Evolutionary conservation across 83 land plant genomes (phyloP), one percentile per base, ranked within the genome.

Genomic region (Thuja plicata): DNA sequence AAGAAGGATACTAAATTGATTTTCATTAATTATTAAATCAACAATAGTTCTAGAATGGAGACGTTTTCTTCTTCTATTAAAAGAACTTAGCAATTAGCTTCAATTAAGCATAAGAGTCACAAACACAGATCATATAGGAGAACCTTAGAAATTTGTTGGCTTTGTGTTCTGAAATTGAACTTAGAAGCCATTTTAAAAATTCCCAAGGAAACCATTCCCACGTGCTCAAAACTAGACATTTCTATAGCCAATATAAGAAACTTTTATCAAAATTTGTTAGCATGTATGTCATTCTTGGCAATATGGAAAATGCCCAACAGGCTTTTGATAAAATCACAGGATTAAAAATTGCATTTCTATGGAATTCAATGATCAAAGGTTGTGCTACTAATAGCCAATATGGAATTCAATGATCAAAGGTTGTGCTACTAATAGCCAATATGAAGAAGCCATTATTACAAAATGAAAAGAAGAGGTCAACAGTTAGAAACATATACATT

Each of bases 311-410:
- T 57, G 70, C 71, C 34, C 40, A 21, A 7, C 35, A 13, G 19
- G 27, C 19, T 48, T 86, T 86, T 86, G 87, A 86, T 82, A 41
- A 43, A 27, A 40, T 82, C 41, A 10, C 16, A 34, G 32, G 15
- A 1, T n/a, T 21, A 2, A 37, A 86, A 86, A 57, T n/a, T 86
- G 37, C 82, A 8, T 91, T 77, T 32, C 41, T 45, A 8, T 91
- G 88, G 86, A 91, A 91, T 79, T 24, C 46, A 10, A 91, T 89
- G 90, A 91, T 91, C 32, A 86, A 86, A 66, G 88, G 88, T 3
- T 86, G 86, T 77, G 70, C 79, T 12, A 50, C 80, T 27, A 24
- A 10, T 30, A 86, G 77, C 0, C 54, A 3, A 32, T 87, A 60
- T 57, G 86, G 81, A 19, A n/a, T n/a, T n/a, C n/a, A n/a, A n/a